Base-by-base conservation (phyloP, 1,284 basidiomycete genomes). In the Erythrobasidium hasegawianum region DNA sequence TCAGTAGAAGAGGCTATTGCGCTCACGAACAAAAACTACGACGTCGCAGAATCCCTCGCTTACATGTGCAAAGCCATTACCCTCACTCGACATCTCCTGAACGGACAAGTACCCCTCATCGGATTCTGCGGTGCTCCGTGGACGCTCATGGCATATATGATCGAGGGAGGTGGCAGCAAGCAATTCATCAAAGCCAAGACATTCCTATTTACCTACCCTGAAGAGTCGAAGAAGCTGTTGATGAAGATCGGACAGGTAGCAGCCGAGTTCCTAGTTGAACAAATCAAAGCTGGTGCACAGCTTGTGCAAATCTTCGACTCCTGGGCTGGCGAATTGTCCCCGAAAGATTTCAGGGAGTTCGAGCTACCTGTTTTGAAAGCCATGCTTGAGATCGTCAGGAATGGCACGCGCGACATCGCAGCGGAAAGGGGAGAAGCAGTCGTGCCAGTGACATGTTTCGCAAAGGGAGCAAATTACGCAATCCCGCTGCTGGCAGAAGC, bases 131-230 rank as follows among this genome's bases (percentile, higher is more conserved):
- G 94, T 56, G 91, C 91, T 0, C 94, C 93, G 1, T 97, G 94
- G 94, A 97, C 94, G 18, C 82, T 97, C 60, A 93, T 97, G 81
- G 85, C 87, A 47, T 97, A 97, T 78, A 97, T 97, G 94, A 84
- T 94, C 72, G 93, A 96, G 77, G 94, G 93, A 14, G 93, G 92
- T 5, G 87, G 88, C 14, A 88, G 84, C 77, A 92, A 91, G 80
- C 89, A 88, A 20, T 85, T 90, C 72, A 86, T 90, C 71, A 90
- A 90, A 77, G 84, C 85, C 29, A 97, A 97, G 80, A 85, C 86
- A 1, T 97, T 94, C 93, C 77, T 95, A 14, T 96, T 90, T 81
- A 87, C 86, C 75, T 85, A 90, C 74, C 91, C 93, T 0, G 83
- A 87, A 71, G 86, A 88, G 78, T 88, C 87, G 55, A 86, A 87